Evolutionary conservation across 1,139 yeast genomes (phyloP).

Genomic region (Casaregolazyma suthepensis): DNA sequence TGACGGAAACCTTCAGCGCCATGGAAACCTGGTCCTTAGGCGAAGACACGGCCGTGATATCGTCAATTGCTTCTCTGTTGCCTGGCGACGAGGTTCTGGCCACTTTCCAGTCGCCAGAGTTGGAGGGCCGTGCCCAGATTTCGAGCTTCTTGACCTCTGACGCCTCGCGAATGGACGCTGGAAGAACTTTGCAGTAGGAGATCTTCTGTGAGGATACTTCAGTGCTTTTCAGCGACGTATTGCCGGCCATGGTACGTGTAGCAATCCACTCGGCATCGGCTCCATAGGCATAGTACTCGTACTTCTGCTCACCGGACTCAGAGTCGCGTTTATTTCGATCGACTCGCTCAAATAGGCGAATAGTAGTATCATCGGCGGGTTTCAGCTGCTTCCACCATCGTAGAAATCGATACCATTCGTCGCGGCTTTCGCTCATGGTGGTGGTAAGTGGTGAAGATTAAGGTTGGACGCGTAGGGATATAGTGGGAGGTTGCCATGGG

Average conservation of each 20-base stretch:
- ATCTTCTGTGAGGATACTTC: not conserved
- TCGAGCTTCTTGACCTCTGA: conserved; percentile 49
- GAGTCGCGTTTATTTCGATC: conserved; percentile 7
- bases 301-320: conserved; percentile 4
- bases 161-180: conserved; percentile 6
- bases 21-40: conserved; percentile 33
- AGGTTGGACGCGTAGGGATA: not conserved
- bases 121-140: conserved; percentile 46
- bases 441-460: not conserved
- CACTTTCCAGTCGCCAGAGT: conserved; percentile 46
- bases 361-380: conserved; percentile 3
- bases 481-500: not conserved
- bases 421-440: conserved; percentile 4
- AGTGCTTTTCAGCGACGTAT: conserved; percentile 3
- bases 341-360: conserved; percentile 7
- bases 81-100: conserved; percentile 80
- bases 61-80: conserved; percentile 75
- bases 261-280: conserved; percentile 8
- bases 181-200: conserved; percentile 7
- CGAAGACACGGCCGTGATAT: conserved; percentile 45
- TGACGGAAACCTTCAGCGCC: conserved; percentile 51
- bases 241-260: conserved; percentile 7
- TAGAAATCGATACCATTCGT: conserved; percentile 7
- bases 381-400: not conserved
- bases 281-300: conserved; percentile 6